Evolutionary conservation across 2,329 filamentous ascomycete species (phyloP), one percentile per base, ranked within the genome.

Genomic region (Aspergillus felis): DNA sequence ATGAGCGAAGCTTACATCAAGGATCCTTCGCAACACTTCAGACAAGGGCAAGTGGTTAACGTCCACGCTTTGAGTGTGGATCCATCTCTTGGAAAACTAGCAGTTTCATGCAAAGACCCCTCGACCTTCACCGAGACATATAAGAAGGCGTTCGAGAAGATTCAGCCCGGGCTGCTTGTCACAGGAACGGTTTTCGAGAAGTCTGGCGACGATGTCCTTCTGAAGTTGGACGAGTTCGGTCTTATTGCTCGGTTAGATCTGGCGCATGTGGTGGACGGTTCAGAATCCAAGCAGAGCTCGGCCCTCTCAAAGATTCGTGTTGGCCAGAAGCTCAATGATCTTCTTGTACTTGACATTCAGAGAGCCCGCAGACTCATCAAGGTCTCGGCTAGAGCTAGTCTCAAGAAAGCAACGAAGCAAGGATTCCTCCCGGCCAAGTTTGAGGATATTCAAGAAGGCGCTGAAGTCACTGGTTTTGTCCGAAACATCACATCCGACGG

Each of bases 1-100:
- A 99, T 99, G 94, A 97, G 94, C 71, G 94, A 99, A 72, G 92
- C 92, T 10, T 97, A 89, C 70, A 97, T 99, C 68, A 85, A 89
- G 64, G 90, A 97, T 68, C 92, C 94, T 4, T 85, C 84, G 49
- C 87, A 95, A 68, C 92, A 97, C 75, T 99, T 99, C 79, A 87
- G 88, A 38, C 77, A 87, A 47, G 95, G 94, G 0, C 94, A 99
- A 72, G 93, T 96, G 1, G 88, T 99, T 63, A 95, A 86, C 67
- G 90, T 97, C 22, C 90, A 93, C 68, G 86, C 95, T n/a, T 75
- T 96, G 35, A 89, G 88, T 51, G 86, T 97, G 51, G 87, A 96
- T 65, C 79, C 86, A 1, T 85, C 88, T 57, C 80, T 84, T 42
- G 81, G 83, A 59, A 87, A 89, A 64, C 84, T 99, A 63, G 85